Percentiles rank a stretch among this genome's conserved stretches.
Conservation (phyloP, 179 eudicot genomes). For the Amaranthus tricolor region DNA sequence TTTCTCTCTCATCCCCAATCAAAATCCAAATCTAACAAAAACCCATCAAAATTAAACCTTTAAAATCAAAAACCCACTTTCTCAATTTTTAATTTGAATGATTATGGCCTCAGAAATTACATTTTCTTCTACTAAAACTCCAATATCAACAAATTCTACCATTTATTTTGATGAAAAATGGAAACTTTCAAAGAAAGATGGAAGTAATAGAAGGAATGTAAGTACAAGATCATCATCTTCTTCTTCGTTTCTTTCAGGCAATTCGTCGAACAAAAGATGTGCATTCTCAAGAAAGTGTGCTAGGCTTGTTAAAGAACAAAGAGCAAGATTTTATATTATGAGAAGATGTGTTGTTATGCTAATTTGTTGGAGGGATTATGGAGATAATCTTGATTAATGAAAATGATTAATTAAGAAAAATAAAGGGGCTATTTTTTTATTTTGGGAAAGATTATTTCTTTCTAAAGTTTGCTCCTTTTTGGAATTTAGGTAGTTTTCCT, state of each 20-base stretch:
- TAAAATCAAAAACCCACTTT: background rate
- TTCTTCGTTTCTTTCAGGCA: slow-evolving; percentile 29
- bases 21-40: background rate
- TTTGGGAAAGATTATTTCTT: background rate
- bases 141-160: slow-evolving; percentile 16
- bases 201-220: slow-evolving; percentile 35
- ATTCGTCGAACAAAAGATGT: slow-evolving; percentile 54
- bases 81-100: background rate
- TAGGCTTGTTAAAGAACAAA: slow-evolving; percentile 71
- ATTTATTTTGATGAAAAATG: slow-evolving; percentile 64
- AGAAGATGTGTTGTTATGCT: slow-evolving; percentile 82
- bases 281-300: slow-evolving; percentile 72
- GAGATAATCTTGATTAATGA: slow-evolving; percentile 44
- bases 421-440: no score
- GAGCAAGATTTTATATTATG: slow-evolving; percentile 87
- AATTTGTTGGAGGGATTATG: slow-evolving; percentile 72
- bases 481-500: background rate
- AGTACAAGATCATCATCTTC: slow-evolving; percentile 28
- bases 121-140: background rate
- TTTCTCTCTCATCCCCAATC: background rate
- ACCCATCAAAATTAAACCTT: background rate
- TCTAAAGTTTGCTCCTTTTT: background rate
- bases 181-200: slow-evolving; percentile 61
- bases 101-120: slow-evolving; percentile 19
- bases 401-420: background rate